Conservation (phyloP, 176 grass and related monocot species). For the Poa annua region DNA sequence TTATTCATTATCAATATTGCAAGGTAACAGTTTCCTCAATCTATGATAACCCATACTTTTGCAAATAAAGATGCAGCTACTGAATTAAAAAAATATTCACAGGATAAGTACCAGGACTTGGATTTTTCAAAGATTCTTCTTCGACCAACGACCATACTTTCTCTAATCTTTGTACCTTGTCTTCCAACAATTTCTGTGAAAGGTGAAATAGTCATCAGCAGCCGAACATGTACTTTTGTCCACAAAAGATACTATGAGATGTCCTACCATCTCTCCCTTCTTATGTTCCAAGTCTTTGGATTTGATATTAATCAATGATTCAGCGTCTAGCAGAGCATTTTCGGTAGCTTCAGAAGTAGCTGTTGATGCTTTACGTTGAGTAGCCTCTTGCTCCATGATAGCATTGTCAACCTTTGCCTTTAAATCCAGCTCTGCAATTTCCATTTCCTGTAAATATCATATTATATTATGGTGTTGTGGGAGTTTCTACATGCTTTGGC, state of each 20-base stretch:
- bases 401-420: slow-evolving; percentile 67
- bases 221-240: not conserved
- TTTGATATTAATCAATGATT: slow-evolving; percentile 60
- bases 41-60: not conserved
- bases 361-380: slow-evolving; percentile 52
- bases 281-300: slow-evolving; percentile 78
- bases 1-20: slow-evolving; percentile 3
- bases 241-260: slow-evolving; percentile 24
- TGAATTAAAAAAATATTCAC: slow-evolving; percentile 16
- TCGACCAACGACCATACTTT: slow-evolving; percentile 72
- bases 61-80: slow-evolving; percentile 1
- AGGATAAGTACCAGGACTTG: slow-evolving; percentile 65
- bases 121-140: slow-evolving; percentile 79
- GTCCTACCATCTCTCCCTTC: slow-evolving; percentile 67
- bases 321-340: slow-evolving; percentile 54
- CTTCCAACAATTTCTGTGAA: slow-evolving; percentile 65
- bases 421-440: slow-evolving; percentile 54
- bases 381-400: slow-evolving; percentile 53
- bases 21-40: slow-evolving; percentile 34
- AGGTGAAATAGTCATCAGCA: slow-evolving; percentile 24
- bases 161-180: slow-evolving; percentile 66
- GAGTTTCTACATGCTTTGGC: not conserved
- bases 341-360: slow-evolving; percentile 48
- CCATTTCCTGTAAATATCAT: slow-evolving; percentile 62
- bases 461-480: not conserved